Evolutionary conservation across 164 flowering plant species (phyloP), one percentile per base, ranked within the genome.

Genomic region (Vitis rotundifolia): DNA sequence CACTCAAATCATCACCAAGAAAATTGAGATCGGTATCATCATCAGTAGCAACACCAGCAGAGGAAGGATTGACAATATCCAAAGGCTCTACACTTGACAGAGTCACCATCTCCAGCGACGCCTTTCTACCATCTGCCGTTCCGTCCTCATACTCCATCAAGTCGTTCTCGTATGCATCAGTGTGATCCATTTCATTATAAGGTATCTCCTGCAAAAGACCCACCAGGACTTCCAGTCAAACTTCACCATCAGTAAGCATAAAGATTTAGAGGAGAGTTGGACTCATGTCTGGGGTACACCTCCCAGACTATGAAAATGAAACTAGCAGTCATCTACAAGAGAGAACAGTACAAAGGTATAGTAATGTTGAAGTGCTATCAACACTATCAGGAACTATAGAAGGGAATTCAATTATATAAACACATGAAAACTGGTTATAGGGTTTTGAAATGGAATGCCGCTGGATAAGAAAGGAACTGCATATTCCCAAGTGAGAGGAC

Each of bases 161-260:
- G 71, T 80, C 82, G 69, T 73, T 74, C 51, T 85, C 88, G 66
- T 81, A 79, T 69, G 67, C 79, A 22, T 80, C 82, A 2, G 65
- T 67, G 15, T 75, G 87, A 64, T 85, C 87, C 82, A 81, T 73
- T 71, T 85, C 91, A 69, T 73, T 77, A 63, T 82, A 70, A 71
- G 79, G 68, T 26, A 82, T 76, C 68, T 83, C 91, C 91, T 85
- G 72, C 54, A 71, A 52, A 54, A 47, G 18, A 37, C 7, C 44
- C 44, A 37, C 6, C 44, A 37, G 44, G 44, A 37, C 7, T 37
- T 37, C 44, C 44, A 37, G 29, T 22, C 29, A 31, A 58, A 31
- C 2, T 12, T 59, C 37, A 26, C 54, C 4, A 4, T 57, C 44
- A 31, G 12, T 13, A 22, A 29, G 64, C 13, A 62, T 12, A 37